A percentile compares a stretch with the other conserved stretches of the same genome.
Conservation (phyloP, 768 basidiomycete species). For the Podaxis sp. region DNA sequence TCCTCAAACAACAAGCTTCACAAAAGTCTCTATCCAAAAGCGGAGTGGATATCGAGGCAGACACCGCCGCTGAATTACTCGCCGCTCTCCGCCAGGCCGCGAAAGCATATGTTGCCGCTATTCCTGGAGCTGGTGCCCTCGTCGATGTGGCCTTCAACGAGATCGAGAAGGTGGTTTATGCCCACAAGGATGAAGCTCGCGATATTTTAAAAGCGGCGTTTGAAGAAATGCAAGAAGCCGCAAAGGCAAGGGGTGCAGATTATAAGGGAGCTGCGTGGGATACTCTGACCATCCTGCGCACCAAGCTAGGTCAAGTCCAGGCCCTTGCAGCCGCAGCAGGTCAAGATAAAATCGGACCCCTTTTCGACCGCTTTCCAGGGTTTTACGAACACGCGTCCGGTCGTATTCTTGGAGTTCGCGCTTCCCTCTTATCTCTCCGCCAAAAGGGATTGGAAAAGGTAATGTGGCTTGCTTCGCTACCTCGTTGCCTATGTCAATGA, state of each 20-base stretch:
- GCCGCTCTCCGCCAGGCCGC: conserved; percentile 37
- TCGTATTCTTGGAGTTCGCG: background rate
- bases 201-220: conserved; percentile 35
- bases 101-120: conserved; percentile 38
- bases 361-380: conserved; percentile 6
- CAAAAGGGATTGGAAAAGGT: conserved; percentile 9
- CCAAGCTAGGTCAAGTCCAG: conserved; percentile 1
- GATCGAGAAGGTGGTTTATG: conserved; percentile 36
- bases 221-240: conserved; percentile 30
- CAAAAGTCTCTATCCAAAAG: conserved; percentile 14
- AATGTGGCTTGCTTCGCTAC: background rate
- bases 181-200: conserved; percentile 40
- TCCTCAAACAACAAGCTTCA: conserved; percentile 5
- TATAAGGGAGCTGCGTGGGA: conserved; percentile 6
- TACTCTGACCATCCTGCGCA: conserved; percentile 5
- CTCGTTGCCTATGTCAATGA: background rate
- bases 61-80: conserved; percentile 30
- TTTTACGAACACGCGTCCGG: conserved; percentile 1
- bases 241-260: conserved; percentile 9
- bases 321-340: background rate
- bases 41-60: background rate
- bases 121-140: conserved; percentile 37
- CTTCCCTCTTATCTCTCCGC: background rate
- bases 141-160: conserved; percentile 45
- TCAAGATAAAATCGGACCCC: conserved; percentile 9